A percentile compares a stretch with the other conserved stretches of the same genome.
Conservation (phyloP, 371 early-diverging fungal species). For the Encephalitozoon cuniculi region DNA sequence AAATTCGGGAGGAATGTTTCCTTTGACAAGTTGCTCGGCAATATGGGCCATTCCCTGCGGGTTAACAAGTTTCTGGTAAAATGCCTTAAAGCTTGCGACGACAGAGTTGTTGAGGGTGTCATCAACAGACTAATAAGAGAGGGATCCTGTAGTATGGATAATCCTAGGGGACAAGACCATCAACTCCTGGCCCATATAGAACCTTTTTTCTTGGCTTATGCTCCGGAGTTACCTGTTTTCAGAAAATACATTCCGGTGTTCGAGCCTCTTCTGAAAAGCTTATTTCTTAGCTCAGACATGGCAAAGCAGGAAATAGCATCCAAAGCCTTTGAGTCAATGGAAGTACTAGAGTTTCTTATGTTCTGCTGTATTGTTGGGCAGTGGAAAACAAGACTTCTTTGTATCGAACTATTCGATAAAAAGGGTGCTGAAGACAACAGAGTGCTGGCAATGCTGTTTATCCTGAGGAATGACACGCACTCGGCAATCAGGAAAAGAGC, state of each 20-base stretch:
- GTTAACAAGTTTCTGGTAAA: constrained; percentile 25
- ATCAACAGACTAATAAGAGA: constrained; percentile 8
- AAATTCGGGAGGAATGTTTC: background rate
- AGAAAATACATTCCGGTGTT: constrained; percentile 8
- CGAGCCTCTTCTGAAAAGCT: constrained; percentile 13
- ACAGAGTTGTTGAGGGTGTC: background rate
- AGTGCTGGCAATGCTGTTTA: constrained; percentile 17
- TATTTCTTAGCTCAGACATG: constrained; percentile 3
- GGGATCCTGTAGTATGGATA: background rate
- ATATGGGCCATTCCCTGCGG: constrained; percentile 3
- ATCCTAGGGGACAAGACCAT: background rate
- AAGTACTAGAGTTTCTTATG: background rate
- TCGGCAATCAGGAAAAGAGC: constrained; percentile 29
- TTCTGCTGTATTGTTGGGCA: background rate
- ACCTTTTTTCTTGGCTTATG: constrained; percentile 25
- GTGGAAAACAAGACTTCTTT: background rate
- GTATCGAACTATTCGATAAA: background rate
- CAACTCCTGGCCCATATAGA: background rate
- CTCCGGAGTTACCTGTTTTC: constrained; percentile 34
- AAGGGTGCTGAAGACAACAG: background rate
- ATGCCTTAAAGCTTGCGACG: constrained; percentile 4
- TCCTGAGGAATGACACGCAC: constrained; percentile 28
- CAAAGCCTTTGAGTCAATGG: constrained; percentile 19
- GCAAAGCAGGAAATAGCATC: constrained; percentile 5
- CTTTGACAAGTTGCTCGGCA: background rate